phyloP scores from a whole-genome alignment of 2,329 filamentous ascomycete genomes.

The Botrytis squamosa region DNA sequence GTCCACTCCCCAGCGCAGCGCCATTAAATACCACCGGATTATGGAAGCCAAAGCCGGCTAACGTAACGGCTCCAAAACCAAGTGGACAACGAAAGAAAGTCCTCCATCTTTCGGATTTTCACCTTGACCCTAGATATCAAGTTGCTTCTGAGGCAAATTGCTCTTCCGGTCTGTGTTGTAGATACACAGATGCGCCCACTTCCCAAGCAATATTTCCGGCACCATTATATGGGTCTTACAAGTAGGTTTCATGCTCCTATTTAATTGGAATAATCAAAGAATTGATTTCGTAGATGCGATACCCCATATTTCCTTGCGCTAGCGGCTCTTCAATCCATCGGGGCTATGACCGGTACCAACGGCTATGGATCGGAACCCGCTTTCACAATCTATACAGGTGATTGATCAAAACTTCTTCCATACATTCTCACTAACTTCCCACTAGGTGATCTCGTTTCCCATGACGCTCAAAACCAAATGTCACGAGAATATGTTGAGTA shows the following conservation, averaged over 20 bases:
- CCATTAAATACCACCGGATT: constrained; percentile 46
- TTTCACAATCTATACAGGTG: constrained; percentile 52
- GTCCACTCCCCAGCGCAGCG: constrained; percentile 46
- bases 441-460: constrained; percentile 53
- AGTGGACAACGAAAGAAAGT: constrained; percentile 56
- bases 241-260: constrained; percentile 30
- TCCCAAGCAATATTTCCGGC: constrained; percentile 47
- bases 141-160: constrained; percentile 55
- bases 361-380: constrained; percentile 45
- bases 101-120: constrained; percentile 55
- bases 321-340: constrained; percentile 55
- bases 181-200: constrained; percentile 43
- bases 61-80: constrained; percentile 45
- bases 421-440: background rate
- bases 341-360: constrained; percentile 55
- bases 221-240: constrained; percentile 53
- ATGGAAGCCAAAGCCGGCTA: constrained; percentile 55
- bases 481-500: constrained; percentile 54
- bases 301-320: constrained; percentile 57
- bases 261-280: background rate
- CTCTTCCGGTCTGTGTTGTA: constrained; percentile 51
- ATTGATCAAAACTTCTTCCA: background rate
- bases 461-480: constrained; percentile 52
- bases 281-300: constrained; percentile 45
- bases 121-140: constrained; percentile 54